Base-by-base conservation (phyloP, 2,329 filamentous ascomycete species). In the Colletotrichum costaricense region DNA sequence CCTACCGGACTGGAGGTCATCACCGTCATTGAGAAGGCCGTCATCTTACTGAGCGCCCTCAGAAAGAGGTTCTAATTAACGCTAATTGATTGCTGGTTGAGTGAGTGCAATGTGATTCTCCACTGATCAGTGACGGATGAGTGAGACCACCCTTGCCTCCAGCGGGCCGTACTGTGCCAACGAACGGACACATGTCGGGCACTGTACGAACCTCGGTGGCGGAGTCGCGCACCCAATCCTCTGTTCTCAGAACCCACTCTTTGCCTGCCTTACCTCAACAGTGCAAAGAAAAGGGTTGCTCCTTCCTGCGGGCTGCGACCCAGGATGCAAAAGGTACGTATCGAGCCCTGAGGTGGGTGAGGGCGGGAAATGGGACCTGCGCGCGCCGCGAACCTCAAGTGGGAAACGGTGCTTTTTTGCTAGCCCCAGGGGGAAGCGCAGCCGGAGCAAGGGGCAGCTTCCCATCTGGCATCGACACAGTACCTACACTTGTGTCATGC, bases 81-180 rank as follows among this genome's bases (percentile, higher is more conserved):
- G 54, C 60, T 64, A 58, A 65, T 65, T 69, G 67, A 58, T 64
- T 65, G 67, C 57, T 49, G 42, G 42, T 49, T 49, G 42, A 46
- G 42, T n/a, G 42, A 46, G 16, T 46, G 19, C 19, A n/a, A 49
- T 49, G 42, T 19, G 42, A 22, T 49, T 19, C 42, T n/a, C 42
- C 42, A 49, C 42, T 22, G 42, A 22, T 16, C 38, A 42, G 14
- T 16, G 16, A 19, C 19, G 33, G 24, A 28, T 26, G 30, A 49
- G 9, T 22, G 56, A 59, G 55, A 67, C 59, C 59, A 5, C 63
- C 55, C 67, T 54, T 3, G 26, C 42, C 42, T 49, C 7, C 4
- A 49, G 16, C 35, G 46, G 68, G 46, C 33, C 46, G 49, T 59
- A 62, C 46, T 60, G 63, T 71, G 30, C 33, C 14, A 19, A n/a